These are phyloP conservation scores for Cylindricascospora bacillispora DNA, from an alignment of 1,139 yeast species.

Conservation along the genomic window DNA sequence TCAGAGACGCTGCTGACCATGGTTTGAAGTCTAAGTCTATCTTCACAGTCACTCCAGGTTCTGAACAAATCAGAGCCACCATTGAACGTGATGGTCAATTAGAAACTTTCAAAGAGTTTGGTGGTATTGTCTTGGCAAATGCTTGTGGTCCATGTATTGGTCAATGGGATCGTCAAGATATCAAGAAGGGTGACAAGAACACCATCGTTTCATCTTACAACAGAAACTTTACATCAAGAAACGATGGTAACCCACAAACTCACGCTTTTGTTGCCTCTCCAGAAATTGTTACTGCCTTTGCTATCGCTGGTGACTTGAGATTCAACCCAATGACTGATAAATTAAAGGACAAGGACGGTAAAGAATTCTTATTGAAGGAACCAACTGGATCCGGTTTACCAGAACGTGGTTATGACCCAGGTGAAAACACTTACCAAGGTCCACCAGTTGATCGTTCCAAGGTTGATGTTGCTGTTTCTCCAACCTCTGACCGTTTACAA, in stretches of 20 bases:
- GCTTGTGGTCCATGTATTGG: constrained; percentile 99
- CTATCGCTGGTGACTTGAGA: constrained; percentile 94
- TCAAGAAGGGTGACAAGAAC: constrained; percentile 96
- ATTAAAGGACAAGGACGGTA: constrained; percentile 87
- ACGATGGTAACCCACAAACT: constrained; percentile 97
- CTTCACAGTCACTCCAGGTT: constrained; percentile 96
- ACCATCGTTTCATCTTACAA: constrained; percentile 97
- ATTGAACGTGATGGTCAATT: constrained; percentile 96
- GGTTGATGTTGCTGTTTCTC: constrained; percentile 66
- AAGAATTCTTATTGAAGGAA: constrained; percentile 83
- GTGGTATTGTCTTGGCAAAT: constrained; percentile 92
- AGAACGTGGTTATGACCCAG: constrained; percentile 81
- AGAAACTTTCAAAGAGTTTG: constrained; percentile 78
- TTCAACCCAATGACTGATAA: constrained; percentile 97
- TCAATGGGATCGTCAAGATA: constrained; percentile 98
- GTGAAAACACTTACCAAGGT: constrained; percentile 95
- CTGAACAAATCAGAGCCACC: constrained; percentile 98
- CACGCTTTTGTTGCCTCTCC: constrained; percentile 98
- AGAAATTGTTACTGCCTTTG: constrained; percentile 92
- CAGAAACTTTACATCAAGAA: constrained; percentile 98
- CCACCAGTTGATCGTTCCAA: constrained; percentile 81
- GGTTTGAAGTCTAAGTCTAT: constrained; percentile 85
- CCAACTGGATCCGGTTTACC: constrained; percentile 95
- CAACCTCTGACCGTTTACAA: constrained; percentile 83
- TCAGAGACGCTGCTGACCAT: constrained; percentile 78